Conservation (phyloP, 805 yeast genomes). For the Cyberlindnera mississippiensis region DNA sequence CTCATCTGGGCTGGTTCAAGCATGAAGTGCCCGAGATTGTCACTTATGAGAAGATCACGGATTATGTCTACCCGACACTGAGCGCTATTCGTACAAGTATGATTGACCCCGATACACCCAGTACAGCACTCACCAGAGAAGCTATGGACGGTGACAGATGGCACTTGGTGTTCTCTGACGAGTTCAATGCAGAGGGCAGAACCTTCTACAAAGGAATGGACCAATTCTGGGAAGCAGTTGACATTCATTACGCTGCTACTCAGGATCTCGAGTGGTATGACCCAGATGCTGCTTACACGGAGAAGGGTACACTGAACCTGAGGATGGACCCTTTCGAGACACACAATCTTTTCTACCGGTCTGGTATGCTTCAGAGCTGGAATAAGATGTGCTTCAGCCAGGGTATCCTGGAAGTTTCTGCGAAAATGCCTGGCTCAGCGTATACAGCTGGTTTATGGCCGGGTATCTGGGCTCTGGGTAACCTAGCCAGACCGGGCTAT, state of each 20-base stretch:
- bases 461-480: conserved; percentile 48
- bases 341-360: conserved; percentile 42
- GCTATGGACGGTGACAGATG: conserved; percentile 35
- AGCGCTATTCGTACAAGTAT: conserved; percentile 57
- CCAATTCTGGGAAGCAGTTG: conserved; percentile 44
- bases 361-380: conserved; percentile 48
- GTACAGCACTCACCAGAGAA: conserved; percentile 35
- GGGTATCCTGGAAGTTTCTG: conserved; percentile 40
- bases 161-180: conserved; percentile 45
- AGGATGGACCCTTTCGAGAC: conserved; percentile 40
- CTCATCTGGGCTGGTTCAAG: conserved; percentile 2
- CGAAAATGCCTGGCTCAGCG: conserved; percentile 40
- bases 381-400: conserved; percentile 44
- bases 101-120: conserved; percentile 72
- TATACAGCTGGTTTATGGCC: conserved; percentile 46
- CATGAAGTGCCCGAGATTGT: neutral
- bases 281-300: conserved; percentile 43
- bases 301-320: conserved; percentile 37
- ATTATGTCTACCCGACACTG: conserved; percentile 54
- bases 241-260: conserved; percentile 44
- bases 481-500: conserved; percentile 46
- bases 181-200: conserved; percentile 45
- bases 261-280: conserved; percentile 50
- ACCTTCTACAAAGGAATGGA: conserved; percentile 46
- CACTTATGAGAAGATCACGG: conserved; percentile 40